phyloP scores from a whole-genome alignment of 345 rosid species.

The Barbarea vulgaris region DNA sequence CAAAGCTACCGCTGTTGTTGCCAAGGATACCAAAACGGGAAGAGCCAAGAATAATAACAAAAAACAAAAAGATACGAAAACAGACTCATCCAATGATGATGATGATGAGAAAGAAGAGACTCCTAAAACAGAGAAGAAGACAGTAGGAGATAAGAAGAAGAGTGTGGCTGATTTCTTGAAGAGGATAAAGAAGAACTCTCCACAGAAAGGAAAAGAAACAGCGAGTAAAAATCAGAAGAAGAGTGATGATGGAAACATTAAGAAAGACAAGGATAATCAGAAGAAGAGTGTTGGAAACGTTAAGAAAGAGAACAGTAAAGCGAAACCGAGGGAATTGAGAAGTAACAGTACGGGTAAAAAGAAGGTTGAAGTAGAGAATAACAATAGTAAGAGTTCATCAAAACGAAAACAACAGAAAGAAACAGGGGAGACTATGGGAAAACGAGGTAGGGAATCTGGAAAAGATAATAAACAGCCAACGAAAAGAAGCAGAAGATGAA shows the following conservation, averaged over 20 bases:
- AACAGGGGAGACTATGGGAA: conserved; percentile 40
- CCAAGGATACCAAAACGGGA: conserved; percentile 21
- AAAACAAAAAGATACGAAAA: conserved; percentile 28
- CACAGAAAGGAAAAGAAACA: conserved; percentile 44
- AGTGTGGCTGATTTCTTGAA: conserved; percentile 71
- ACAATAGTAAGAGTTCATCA: conserved; percentile 29
- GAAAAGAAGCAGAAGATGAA: conserved; percentile 43
- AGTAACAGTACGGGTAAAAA: conserved; percentile 41
- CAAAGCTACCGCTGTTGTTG: conserved; percentile 30
- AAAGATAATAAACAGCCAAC: conserved; percentile 45
- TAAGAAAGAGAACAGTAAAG: conserved; percentile 39
- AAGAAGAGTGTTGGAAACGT: conserved; percentile 41
- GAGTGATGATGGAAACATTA: conserved; percentile 24
- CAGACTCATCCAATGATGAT: conserved; percentile 16
- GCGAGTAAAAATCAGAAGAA: conserved; percentile 36
- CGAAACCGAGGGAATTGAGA: conserved; percentile 48
- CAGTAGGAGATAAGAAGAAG: conserved; percentile 50
- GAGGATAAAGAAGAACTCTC: conserved; percentile 60
- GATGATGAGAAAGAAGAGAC: conserved; percentile 34
- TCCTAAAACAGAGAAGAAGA: conserved; percentile 44
- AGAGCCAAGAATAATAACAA: conserved; percentile 21
- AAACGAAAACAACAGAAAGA: conserved; percentile 54
- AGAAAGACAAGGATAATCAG: conserved; percentile 30
- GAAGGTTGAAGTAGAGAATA: conserved; percentile 46
- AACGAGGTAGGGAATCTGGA: conserved; percentile 54